Percentiles rank a stretch among this genome's conserved stretches.
These are phyloP conservation scores for Pulveroboletus sp. DNA, from an alignment of 1,284 basidiomycete species.

Conservation along the genomic window DNA sequence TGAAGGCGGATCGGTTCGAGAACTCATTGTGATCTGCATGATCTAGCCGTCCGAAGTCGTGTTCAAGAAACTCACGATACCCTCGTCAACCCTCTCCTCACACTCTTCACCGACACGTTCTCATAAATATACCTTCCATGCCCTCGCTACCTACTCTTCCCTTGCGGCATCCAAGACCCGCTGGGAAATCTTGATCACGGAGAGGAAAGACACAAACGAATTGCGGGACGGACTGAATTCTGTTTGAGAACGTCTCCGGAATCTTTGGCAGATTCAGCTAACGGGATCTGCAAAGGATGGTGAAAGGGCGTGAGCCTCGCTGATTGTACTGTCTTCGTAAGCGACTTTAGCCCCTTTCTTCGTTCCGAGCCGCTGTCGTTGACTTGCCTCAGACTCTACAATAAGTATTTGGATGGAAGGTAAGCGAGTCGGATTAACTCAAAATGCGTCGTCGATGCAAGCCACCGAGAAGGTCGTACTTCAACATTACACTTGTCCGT, in stretches of 20 bases:
- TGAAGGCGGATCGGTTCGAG: too few species aligned
- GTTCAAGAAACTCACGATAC: conserved; percentile 44
- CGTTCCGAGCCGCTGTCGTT: background rate
- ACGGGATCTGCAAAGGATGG: conserved; percentile 40
- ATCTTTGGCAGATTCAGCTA: conserved; percentile 62
- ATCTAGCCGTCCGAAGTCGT: background rate
- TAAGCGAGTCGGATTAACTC: conserved; percentile 32
- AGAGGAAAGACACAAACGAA: conserved; percentile 55
- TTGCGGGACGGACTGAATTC: conserved; percentile 63
- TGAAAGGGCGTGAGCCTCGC: conserved; percentile 54
- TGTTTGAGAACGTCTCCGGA: conserved; percentile 77
- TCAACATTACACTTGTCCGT: conserved; percentile 71
- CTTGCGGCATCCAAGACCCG: conserved; percentile 50
- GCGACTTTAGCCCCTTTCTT: conserved; percentile 18
- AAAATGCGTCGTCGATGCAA: conserved; percentile 38
- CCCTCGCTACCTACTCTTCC: conserved; percentile 61
- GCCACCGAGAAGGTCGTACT: conserved; percentile 57
- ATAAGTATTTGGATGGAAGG: conserved; percentile 54
- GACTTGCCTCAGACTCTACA: conserved; percentile 48
- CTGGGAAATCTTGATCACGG: conserved; percentile 64
- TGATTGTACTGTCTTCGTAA: conserved; percentile 59
- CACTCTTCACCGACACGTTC: conserved; percentile 58
- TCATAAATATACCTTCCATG: conserved; percentile 80
- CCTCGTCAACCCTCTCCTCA: conserved; percentile 59
- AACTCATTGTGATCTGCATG: too few species aligned